These are phyloP conservation scores for Cladobotryum protrusum DNA, from an alignment of 2,329 filamentous ascomycete species.

Conservation along the genomic window DNA sequence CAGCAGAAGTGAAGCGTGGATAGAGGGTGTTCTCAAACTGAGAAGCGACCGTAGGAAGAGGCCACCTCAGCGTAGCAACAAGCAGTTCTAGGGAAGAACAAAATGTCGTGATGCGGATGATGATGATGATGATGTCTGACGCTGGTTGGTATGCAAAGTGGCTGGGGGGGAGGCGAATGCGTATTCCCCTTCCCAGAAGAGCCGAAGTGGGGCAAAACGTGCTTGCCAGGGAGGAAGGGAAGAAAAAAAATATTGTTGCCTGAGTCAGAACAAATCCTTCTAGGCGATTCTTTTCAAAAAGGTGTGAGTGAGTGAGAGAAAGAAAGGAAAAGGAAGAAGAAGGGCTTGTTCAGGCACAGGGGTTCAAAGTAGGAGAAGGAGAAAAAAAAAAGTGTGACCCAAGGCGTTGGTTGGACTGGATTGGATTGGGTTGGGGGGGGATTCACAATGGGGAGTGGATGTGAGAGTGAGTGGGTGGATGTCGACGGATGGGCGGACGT, in stretches of 20 bases:
- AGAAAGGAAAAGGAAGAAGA: conserved; percentile 5
- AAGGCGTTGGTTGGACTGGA: too few species aligned
- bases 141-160: conserved; percentile 6
- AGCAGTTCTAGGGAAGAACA: conserved; percentile 1
- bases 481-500: background rate
- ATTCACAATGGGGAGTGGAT: background rate
- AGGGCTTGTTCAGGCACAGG: background rate
- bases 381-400: too few species aligned
- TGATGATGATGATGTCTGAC: conserved; percentile 8
- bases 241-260: conserved; percentile 21
- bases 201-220: conserved; percentile 8
- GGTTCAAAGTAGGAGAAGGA: background rate
- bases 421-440: background rate
- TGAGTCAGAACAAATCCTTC: conserved; percentile 29
- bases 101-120: background rate
- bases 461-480: background rate
- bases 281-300: conserved; percentile 19
- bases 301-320: too few species aligned
- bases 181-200: background rate
- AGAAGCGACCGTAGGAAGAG: too few species aligned
- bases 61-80: background rate
- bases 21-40: too few species aligned
- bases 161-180: conserved; percentile 9
- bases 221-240: background rate
- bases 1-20: too few species aligned